phyloP scores from a whole-genome alignment of 2,329 filamentous ascomycete species.

The Leptosphaerulina australis region DNA sequence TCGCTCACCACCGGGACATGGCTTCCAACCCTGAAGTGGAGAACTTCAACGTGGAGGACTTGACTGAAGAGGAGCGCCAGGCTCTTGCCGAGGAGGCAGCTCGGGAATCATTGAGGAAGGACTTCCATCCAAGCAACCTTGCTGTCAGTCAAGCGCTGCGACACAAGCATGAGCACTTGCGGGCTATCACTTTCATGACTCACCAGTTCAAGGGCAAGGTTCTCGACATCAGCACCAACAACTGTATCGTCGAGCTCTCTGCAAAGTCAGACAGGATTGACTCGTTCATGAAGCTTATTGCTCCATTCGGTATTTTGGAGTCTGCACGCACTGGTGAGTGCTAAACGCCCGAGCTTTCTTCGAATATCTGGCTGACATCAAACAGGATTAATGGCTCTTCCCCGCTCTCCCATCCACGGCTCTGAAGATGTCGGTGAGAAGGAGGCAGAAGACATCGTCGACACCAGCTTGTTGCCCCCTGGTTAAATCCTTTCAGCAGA shows the following conservation, averaged over 20 bases:
- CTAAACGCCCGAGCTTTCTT: constrained; percentile 2
- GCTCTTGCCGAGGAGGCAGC: constrained; percentile 45
- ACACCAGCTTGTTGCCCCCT: constrained; percentile 90
- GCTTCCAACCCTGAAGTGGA: constrained; percentile 55
- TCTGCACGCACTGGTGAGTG: constrained; percentile 81
- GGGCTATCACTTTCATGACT: constrained; percentile 93
- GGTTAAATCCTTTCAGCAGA: constrained; percentile 61
- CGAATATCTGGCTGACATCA: constrained; percentile 20
- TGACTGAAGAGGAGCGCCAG: constrained; percentile 43
- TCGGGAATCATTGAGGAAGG: constrained; percentile 54
- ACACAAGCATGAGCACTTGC: constrained; percentile 96
- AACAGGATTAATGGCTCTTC: constrained; percentile 88
- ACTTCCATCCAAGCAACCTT: constrained; percentile 90
- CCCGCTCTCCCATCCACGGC: constrained; percentile 84
- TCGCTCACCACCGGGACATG: constrained; percentile 95
- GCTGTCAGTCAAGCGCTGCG: constrained; percentile 86
- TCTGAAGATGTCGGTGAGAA: constrained; percentile 75
- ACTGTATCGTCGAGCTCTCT: constrained; percentile 96
- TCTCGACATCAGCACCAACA: constrained; percentile 95
- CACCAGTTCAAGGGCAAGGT: constrained; percentile 99
- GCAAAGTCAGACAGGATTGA: constrained; percentile 94
- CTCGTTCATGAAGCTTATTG: constrained; percentile 94
- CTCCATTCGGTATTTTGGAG: constrained; percentile 94
- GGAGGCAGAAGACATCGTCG: constrained; percentile 93
- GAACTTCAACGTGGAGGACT: constrained; percentile 29